Percentiles rank a stretch among this genome's conserved stretches.
phyloP scores from a whole-genome alignment of 2,329 filamentous ascomycete genomes.

The Cladosporium sp. region DNA sequence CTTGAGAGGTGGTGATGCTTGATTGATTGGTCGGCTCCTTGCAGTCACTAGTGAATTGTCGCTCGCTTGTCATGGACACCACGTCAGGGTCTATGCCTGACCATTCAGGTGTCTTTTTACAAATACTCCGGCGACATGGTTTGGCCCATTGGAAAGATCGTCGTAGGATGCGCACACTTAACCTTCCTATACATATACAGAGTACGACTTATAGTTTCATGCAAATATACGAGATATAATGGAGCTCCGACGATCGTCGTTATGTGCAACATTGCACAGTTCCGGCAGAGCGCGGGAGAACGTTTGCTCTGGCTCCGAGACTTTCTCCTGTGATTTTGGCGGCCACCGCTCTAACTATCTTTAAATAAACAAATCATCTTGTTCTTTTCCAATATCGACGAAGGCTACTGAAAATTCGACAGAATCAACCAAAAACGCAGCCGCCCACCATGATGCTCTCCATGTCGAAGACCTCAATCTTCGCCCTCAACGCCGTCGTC shows the following conservation, averaged over 20 bases:
- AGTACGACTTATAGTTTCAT: not conserved
- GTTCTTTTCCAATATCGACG: not conserved
- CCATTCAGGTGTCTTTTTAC: not conserved
- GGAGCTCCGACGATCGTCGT: not conserved
- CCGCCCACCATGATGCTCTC: not conserved
- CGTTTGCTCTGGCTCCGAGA: slow-evolving; percentile 1
- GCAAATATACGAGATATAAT: not conserved
- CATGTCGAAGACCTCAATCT: slow-evolving; percentile 1
- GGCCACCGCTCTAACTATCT: not conserved
- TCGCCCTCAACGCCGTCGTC: slow-evolving; percentile 9
- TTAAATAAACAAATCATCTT: not conserved
- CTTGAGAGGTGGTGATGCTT: not conserved
- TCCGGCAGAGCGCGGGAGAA: slow-evolving; percentile 1
- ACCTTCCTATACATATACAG: not conserved
- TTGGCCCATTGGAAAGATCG: not conserved
- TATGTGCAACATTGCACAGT: not conserved
- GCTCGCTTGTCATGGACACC: slow-evolving; percentile 3
- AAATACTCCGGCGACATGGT: not conserved
- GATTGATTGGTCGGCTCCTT: not conserved
- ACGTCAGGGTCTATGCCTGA: not conserved
- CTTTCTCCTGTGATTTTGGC: not conserved
- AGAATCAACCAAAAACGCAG: not conserved
- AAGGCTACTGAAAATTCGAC: not conserved
- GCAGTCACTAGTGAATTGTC: not conserved
- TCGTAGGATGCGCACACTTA: not conserved